Conservation (phyloP, 495 filamentous ascomycete species). For the Daldinia childiae region DNA sequence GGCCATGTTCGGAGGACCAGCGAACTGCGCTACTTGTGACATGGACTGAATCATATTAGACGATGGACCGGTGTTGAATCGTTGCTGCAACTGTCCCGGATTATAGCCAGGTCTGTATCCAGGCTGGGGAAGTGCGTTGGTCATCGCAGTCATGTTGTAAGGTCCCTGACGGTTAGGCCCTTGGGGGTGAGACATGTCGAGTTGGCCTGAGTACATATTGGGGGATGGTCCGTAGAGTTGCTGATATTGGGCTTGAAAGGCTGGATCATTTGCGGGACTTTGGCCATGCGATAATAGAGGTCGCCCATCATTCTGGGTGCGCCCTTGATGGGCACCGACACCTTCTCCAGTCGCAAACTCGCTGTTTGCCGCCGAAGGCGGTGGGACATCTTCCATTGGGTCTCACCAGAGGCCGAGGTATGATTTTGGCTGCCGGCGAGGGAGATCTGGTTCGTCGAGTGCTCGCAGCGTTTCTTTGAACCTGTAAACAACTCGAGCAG, state of each 20-base stretch:
- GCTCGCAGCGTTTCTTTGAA: conserved; percentile 21
- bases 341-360: conserved; percentile 47
- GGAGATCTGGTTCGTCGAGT: conserved; percentile 28
- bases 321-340: conserved; percentile 30
- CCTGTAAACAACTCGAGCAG: conserved; percentile 28
- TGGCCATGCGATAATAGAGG: conserved; percentile 34
- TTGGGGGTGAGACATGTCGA: conserved; percentile 52
- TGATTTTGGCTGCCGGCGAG: conserved; percentile 27
- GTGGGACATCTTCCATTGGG: conserved; percentile 55
- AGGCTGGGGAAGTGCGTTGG: conserved; percentile 51
- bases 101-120: conserved; percentile 51
- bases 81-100: conserved; percentile 49
- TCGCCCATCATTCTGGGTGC: conserved; percentile 35
- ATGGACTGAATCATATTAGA: conserved; percentile 55
- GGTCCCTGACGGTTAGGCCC: conserved; percentile 43
- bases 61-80: conserved; percentile 53
- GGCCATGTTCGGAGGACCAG: conserved; percentile 46
- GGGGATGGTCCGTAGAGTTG: conserved; percentile 46
- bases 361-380: conserved; percentile 44
- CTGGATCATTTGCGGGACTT: conserved; percentile 34
- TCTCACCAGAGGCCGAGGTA: conserved; percentile 30
- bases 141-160: conserved; percentile 55
- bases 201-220: conserved; percentile 50
- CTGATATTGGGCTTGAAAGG: conserved; percentile 47
- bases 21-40: conserved; percentile 59